Evolutionary conservation across 805 yeast genomes (phyloP).

Genomic region (Metschnikowia lochheadii): DNA sequence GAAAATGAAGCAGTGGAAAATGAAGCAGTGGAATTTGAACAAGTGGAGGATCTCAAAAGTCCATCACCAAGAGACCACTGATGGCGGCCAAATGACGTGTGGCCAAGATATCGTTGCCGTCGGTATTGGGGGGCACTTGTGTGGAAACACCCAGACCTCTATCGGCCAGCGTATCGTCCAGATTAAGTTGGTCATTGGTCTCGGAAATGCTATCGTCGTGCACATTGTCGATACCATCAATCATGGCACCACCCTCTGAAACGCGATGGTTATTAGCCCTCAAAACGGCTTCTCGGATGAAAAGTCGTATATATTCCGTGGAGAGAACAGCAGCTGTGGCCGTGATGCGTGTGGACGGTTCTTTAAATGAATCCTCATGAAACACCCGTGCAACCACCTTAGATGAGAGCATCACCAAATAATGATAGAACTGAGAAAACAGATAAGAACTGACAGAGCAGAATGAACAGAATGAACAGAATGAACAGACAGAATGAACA

Average conservation of each 20-base stretch:
- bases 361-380: slow-evolving; percentile 47
- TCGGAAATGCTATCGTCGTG: slow-evolving; percentile 8
- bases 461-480: too few relatives aligned
- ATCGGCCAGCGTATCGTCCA: slow-evolving; percentile 10
- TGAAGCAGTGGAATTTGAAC: too few relatives aligned
- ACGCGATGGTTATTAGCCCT: slow-evolving; percentile 53
- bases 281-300: slow-evolving; percentile 55
- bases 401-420: slow-evolving; percentile 11
- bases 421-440: too few relatives aligned
- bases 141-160: slow-evolving; percentile 16
- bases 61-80: slow-evolving; percentile 55
- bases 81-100: slow-evolving; percentile 51
- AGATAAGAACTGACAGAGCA: too few relatives aligned
- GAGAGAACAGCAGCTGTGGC: slow-evolving; percentile 46
- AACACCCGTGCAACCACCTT: slow-evolving; percentile 49
- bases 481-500: too few relatives aligned
- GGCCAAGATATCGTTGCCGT: slow-evolving; percentile 39
- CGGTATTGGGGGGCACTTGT: slow-evolving; percentile 12
- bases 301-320: slow-evolving; percentile 52
- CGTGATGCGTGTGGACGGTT: slow-evolving; percentile 44
- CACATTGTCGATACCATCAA: slow-evolving; percentile 34
- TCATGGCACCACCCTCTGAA: slow-evolving; percentile 25
- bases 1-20: too few relatives aligned
- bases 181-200: slow-evolving; percentile 8
- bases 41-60: slow-evolving; percentile 34